phyloP scores from a whole-genome alignment of 148 eudicot genomes.

The Polygonum maritimum region DNA sequence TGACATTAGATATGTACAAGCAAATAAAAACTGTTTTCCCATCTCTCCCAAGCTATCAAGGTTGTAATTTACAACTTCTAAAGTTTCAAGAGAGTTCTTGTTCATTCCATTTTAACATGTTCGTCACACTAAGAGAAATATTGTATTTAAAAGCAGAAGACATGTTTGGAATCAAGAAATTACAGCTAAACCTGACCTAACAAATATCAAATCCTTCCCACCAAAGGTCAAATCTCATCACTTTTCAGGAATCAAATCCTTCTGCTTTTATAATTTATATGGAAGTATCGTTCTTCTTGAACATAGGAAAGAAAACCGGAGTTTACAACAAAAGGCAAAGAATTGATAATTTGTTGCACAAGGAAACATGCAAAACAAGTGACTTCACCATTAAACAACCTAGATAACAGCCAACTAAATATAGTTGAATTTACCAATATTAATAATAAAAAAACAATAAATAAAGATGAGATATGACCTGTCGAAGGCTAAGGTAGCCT shows the following conservation, averaged over 20 bases:
- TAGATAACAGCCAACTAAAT: neutral
- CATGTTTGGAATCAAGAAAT: too few relatives aligned
- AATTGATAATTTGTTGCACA: neutral
- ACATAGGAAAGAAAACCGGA: neutral
- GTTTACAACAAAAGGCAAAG: neutral
- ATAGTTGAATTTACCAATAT: neutral
- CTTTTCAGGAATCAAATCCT: neutral
- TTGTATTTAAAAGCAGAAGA: too few relatives aligned
- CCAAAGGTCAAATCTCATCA: neutral
- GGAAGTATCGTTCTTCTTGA: neutral
- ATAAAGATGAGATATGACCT: constrained; percentile 35
- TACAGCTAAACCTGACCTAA: neutral
- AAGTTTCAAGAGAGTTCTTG: too few relatives aligned
- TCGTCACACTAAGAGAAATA: too few relatives aligned
- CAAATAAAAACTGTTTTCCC: too few relatives aligned
- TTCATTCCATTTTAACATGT: too few relatives aligned
- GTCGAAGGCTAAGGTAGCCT: constrained; percentile 77
- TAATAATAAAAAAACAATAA: neutral
- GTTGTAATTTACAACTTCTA: too few relatives aligned
- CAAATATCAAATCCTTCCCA: neutral
- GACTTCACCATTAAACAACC: neutral
- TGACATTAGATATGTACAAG: too few relatives aligned
- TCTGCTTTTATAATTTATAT: neutral
- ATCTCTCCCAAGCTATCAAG: too few relatives aligned
- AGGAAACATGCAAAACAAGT: neutral